Conservation (phyloP, 805 yeast species). For the Candida rishiriensis region DNA sequence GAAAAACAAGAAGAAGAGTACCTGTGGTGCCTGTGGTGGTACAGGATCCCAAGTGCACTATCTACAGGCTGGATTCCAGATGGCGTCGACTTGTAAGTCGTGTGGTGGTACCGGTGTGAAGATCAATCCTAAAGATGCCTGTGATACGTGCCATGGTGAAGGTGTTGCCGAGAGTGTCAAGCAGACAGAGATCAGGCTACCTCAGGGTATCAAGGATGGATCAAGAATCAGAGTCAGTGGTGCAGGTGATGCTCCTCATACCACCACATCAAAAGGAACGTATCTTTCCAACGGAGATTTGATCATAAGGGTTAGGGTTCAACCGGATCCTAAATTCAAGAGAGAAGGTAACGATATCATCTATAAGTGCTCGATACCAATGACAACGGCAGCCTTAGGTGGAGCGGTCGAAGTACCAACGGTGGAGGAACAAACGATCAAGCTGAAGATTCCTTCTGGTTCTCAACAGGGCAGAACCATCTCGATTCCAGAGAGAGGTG, state of each 20-base stretch:
- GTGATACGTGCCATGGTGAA: conserved; percentile 80
- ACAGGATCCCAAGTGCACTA: conserved; percentile 85
- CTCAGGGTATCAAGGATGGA: conserved; percentile 86
- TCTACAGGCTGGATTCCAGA: conserved; percentile 90
- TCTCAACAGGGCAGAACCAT: conserved; percentile 73
- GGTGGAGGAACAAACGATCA: conserved; percentile 63
- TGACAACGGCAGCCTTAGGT: conserved; percentile 96
- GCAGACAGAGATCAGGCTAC: conserved; percentile 77
- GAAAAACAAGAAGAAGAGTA: conserved; percentile 62
- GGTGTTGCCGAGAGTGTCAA: conserved; percentile 72
- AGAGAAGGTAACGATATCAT: conserved; percentile 66
- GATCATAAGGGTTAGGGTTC: conserved; percentile 73
- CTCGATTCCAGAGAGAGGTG: conserved; percentile 82
- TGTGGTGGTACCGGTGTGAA: conserved; percentile 89
- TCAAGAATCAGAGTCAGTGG: conserved; percentile 78
- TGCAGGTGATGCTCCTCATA: conserved; percentile 85
- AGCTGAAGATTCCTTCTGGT: conserved; percentile 78
- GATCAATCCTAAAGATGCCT: conserved; percentile 62
- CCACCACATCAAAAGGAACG: conserved; percentile 68
- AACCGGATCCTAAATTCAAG: conserved; percentile 65
- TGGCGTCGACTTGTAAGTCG: conserved; percentile 85
- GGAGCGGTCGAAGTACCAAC: conserved; percentile 92
- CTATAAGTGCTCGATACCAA: conserved; percentile 64
- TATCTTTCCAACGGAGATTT: conserved; percentile 80
- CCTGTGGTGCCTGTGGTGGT: conserved; percentile 89